Evolutionary conservation across 805 yeast species (phyloP).

Genomic region (Candida germanica): DNA sequence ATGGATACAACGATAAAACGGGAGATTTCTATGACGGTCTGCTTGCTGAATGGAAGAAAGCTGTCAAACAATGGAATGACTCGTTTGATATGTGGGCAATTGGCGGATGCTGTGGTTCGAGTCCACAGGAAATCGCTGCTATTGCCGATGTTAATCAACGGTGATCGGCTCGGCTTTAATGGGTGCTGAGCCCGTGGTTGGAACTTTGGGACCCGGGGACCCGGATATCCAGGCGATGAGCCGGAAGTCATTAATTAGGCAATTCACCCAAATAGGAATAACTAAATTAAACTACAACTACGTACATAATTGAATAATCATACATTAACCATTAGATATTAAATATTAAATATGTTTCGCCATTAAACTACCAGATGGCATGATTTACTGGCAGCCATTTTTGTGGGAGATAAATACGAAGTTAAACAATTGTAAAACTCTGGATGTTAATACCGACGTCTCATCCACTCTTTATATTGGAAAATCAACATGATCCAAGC

Average conservation of each 20-base stretch:
- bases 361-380: too few relatives aligned
- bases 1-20: constrained; percentile 51
- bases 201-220: background rate
- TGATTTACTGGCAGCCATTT: too few relatives aligned
- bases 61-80: constrained; percentile 6
- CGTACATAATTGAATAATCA: too few relatives aligned
- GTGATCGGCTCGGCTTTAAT: background rate
- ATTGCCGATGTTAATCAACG: too few relatives aligned
- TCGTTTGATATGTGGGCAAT: constrained; percentile 28
- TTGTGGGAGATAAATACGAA: too few relatives aligned
- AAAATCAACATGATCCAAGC: constrained; percentile 80
- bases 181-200: background rate
- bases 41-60: constrained; percentile 32
- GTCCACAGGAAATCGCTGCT: constrained; percentile 3
- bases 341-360: too few relatives aligned
- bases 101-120: constrained; percentile 9
- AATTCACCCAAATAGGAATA: too few relatives aligned
- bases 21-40: constrained; percentile 16
- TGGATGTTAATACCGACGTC: constrained; percentile 6
- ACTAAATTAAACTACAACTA: too few relatives aligned
- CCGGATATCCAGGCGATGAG: background rate
- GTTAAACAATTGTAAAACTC: too few relatives aligned
- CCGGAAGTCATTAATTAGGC: too few relatives aligned
- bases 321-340: too few relatives aligned
- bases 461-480: constrained; percentile 52